These are phyloP conservation scores for Penicillium concentricum DNA, from an alignment of 2,329 filamentous ascomycete species.

Conservation along the genomic window DNA sequence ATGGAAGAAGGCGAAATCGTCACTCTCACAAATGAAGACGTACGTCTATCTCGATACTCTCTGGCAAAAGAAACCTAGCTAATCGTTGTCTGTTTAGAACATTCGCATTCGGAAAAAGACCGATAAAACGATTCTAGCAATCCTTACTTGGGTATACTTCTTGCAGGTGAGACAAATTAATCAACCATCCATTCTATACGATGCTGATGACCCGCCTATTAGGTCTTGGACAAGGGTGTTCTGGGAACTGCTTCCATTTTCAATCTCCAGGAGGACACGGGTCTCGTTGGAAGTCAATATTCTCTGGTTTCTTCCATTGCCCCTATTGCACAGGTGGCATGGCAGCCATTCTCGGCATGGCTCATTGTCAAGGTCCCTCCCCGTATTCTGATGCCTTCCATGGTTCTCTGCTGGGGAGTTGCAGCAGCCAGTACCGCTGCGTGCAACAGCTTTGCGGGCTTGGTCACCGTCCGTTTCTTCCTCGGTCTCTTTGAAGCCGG, in stretches of 20 bases:
- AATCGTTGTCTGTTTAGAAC: background rate
- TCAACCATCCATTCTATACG: background rate
- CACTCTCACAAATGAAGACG: background rate
- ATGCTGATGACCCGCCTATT: background rate
- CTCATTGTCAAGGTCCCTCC: background rate
- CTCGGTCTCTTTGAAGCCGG: background rate
- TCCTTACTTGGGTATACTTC: background rate
- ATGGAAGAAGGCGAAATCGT: background rate
- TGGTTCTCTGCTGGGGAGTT: conserved; percentile 1
- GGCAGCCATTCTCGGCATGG: conserved; percentile 1
- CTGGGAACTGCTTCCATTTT: background rate
- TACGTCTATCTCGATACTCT: background rate
- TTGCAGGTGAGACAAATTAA: background rate
- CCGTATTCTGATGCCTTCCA: background rate
- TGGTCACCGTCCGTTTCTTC: background rate
- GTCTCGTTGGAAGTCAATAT: background rate
- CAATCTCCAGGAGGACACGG: background rate
- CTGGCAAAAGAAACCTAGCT: background rate
- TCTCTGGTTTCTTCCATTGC: background rate
- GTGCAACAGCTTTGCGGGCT: background rate
- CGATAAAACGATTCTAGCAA: background rate
- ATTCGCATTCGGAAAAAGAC: background rate
- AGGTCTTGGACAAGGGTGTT: background rate
- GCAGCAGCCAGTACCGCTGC: background rate
- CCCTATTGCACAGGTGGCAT: background rate